Conservation (phyloP, 495 filamentous ascomycete genomes). For the Tuber magnatum region DNA sequence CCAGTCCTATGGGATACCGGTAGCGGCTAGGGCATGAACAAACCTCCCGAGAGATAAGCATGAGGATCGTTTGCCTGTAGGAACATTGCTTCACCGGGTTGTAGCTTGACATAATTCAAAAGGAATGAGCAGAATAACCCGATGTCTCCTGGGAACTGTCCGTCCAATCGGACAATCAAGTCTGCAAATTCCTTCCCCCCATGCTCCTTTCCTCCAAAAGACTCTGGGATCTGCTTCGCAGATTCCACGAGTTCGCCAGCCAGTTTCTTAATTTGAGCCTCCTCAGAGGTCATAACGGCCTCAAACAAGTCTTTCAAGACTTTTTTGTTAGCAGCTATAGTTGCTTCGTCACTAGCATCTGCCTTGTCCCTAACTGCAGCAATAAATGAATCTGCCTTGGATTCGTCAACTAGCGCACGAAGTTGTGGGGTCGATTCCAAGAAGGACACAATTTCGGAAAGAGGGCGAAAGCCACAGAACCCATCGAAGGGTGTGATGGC, state of each 20-base stretch:
- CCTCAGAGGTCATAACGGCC: slow-evolving; percentile 67
- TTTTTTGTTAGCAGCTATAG: slow-evolving; percentile 63
- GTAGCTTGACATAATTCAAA: slow-evolving; percentile 71
- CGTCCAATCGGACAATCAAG: slow-evolving; percentile 65
- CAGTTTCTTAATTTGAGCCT: slow-evolving; percentile 57
- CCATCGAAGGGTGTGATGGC: slow-evolving; percentile 94
- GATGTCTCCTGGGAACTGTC: slow-evolving; percentile 68
- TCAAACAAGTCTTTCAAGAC: slow-evolving; percentile 67
- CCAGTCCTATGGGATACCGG: neutral
- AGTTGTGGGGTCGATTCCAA: slow-evolving; percentile 65
- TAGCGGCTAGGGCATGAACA: neutral
- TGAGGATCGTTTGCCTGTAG: slow-evolving; percentile 94
- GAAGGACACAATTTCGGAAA: slow-evolving; percentile 80
- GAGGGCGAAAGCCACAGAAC: slow-evolving; percentile 86
- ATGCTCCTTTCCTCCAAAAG: slow-evolving; percentile 59
- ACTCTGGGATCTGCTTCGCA: slow-evolving; percentile 56
- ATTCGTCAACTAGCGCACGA: slow-evolving; percentile 66
- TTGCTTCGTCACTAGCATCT: slow-evolving; percentile 49
- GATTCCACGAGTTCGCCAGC: slow-evolving; percentile 60
- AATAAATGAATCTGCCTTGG: slow-evolving; percentile 60
- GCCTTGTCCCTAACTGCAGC: slow-evolving; percentile 59
- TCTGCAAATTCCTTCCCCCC: slow-evolving; percentile 64
- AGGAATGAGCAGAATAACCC: slow-evolving; percentile 74
- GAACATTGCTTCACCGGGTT: slow-evolving; percentile 90
- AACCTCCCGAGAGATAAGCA: slow-evolving; percentile 77